phyloP scores from a whole-genome alignment of 345 rosid genomes.

The Euclidium syriacum region DNA sequence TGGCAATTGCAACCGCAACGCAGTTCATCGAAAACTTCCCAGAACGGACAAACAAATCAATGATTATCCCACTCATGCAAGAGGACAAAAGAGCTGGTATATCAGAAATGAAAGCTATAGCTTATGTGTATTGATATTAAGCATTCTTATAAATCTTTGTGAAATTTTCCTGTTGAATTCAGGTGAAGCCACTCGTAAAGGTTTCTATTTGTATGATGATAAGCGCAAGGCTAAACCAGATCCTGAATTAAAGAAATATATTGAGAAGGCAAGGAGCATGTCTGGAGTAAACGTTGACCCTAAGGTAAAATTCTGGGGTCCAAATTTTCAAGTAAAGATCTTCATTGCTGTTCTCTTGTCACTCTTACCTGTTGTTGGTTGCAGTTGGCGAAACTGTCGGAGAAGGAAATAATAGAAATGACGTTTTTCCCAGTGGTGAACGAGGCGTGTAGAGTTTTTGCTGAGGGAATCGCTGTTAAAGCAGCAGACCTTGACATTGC shows the following conservation, averaged over 20 bases:
- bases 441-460: constrained; percentile 88
- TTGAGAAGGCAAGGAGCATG: constrained; percentile 78
- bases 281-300: constrained; percentile 68
- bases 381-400: constrained; percentile 65
- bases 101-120: background rate
- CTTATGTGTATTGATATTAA: background rate
- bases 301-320: constrained; percentile 44
- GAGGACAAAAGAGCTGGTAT: constrained; percentile 92
- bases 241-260: constrained; percentile 64
- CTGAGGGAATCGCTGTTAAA: constrained; percentile 91
- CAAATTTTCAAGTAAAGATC: background rate
- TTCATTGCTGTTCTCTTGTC: background rate
- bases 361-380: constrained; percentile 13
- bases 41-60: constrained; percentile 76
- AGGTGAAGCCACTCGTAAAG: constrained; percentile 86
- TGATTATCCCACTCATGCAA: constrained; percentile 80
- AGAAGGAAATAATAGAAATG: constrained; percentile 91
- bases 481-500: constrained; percentile 93
- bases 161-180: constrained; percentile 15
- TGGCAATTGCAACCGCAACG: constrained; percentile 66
- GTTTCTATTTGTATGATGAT: constrained; percentile 78
- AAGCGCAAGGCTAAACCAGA: constrained; percentile 87
- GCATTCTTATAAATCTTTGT: constrained; percentile 5
- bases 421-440: constrained; percentile 90
- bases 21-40: constrained; percentile 83